Evolutionary conservation across 2,329 filamentous ascomycete genomes (phyloP), one percentile per base, ranked within the genome.

Genomic region (Emergomyces orientalis): DNA sequence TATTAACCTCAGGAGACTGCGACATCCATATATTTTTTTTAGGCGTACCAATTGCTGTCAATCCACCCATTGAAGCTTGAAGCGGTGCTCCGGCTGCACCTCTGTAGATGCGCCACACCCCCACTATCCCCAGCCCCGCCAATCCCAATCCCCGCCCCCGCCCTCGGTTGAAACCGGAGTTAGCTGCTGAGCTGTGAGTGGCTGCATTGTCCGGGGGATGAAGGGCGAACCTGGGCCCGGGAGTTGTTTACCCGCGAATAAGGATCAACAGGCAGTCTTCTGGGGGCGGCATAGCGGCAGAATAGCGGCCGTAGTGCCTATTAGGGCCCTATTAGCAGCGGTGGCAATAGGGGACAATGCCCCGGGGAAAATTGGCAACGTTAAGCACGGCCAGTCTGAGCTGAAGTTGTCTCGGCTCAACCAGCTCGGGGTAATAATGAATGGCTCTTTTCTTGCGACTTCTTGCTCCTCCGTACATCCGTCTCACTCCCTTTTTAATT

Each of bases 161-260:
- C 55, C n/a, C 37, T 58, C 55, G 55, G 55, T 58, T 58, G 55
- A 58, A 58, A 39, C 37, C 37, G 55, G 55, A 58, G 55, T 25
- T 47, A 9, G 52, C 5, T 13, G 52, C 52, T 11, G 17, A 8
- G 19, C n/a, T 34, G 19, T 39, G 52, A 56, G 52, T 56, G 52
- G 34, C 34, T 58, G 55, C n/a, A 3, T 6, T 27, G 37, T 43
- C 55, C 55, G 17, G 55, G 55, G 37, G 51, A 13, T 3, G 3
- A 17, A n/a, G n/a, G n/a, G n/a, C n/a, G n/a, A n/a, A n/a, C n/a
- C n/a, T n/a, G n/a, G n/a, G n/a, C n/a, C n/a, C n/a, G 13, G 9
- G 3, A 13, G 19, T 56, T 34, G 43, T 9, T 9, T 19, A 25
- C 32, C 30, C 2, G 54, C 32, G 32, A 34, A 22, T 39, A 22